A percentile compares a stretch with the other conserved stretches of the same genome.
Conservation (phyloP, 2,329 filamentous ascomycete species). For the Xylaria sp. region DNA sequence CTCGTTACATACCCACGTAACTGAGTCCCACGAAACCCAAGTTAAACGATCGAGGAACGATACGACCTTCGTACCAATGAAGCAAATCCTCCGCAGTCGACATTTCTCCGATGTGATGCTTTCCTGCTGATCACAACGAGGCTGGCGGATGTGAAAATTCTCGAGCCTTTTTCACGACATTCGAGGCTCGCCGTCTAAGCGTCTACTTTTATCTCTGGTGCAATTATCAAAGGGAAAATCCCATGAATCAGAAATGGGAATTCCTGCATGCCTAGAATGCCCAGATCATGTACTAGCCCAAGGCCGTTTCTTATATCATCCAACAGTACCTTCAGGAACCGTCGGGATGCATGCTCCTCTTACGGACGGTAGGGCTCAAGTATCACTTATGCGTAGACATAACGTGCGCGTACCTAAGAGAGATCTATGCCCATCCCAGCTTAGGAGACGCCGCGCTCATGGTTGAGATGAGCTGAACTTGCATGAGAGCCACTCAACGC, state of each 20-base stretch:
- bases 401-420: background rate
- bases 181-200: background rate
- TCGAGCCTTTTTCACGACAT: background rate
- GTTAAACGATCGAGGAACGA: conserved; percentile 57
- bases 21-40: conserved; percentile 73
- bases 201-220: background rate
- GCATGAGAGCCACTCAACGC: background rate
- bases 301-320: background rate
- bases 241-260: background rate
- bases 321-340: background rate
- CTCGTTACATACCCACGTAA: conserved; percentile 52
- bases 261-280: background rate
- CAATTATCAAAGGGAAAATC: background rate
- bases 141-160: background rate
- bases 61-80: conserved; percentile 49
- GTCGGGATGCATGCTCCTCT: background rate
- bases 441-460: background rate
- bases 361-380: background rate
- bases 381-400: too few relatives aligned
- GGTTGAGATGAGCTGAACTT: conserved; percentile 4
- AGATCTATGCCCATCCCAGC: background rate
- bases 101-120: conserved; percentile 30
- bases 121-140: background rate
- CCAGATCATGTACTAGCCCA: background rate
- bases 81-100: conserved; percentile 43